Evolutionary conservation across 768 basidiomycete species (phyloP).

Genomic region (Calocera cornea): DNA sequence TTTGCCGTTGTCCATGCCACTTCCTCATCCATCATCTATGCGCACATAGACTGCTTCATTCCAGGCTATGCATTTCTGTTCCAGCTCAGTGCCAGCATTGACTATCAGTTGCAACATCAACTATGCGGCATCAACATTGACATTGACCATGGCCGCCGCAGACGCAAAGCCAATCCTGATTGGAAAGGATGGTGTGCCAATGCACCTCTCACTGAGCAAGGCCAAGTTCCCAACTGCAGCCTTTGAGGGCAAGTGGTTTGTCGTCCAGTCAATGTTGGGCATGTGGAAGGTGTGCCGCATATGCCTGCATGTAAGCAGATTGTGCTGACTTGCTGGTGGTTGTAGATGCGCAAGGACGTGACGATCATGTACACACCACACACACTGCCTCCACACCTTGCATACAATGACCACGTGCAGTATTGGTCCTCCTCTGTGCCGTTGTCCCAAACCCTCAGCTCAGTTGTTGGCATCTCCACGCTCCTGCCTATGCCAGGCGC

Average conservation of each 20-base stretch:
- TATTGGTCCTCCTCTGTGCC: conserved; percentile 21
- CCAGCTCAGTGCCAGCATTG: too few species aligned
- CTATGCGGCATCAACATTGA: too few species aligned
- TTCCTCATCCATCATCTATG: neutral
- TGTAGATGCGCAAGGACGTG: conserved; percentile 30
- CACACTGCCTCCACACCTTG: conserved; percentile 11
- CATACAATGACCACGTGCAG: conserved; percentile 28
- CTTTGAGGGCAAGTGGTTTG: conserved; percentile 23
- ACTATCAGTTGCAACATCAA: too few species aligned
- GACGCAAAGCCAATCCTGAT: neutral
- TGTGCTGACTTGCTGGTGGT: too few species aligned
- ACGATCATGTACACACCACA: conserved; percentile 27
- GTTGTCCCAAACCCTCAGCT: conserved; percentile 18
- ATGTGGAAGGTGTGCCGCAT: conserved; percentile 29
- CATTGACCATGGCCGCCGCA: neutral
- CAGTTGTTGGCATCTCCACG: conserved; percentile 23
- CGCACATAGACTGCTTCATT: neutral
- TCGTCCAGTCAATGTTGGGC: conserved; percentile 30
- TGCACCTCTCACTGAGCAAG: neutral
- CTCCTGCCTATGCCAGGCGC: conserved; percentile 12
- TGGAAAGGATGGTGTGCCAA: neutral
- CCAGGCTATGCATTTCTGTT: too few species aligned
- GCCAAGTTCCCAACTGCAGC: neutral
- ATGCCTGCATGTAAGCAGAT: neutral
- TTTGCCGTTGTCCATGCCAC: neutral